phyloP scores from a whole-genome alignment of 1,139 yeast species.

The Hyphopichia fennica region DNA sequence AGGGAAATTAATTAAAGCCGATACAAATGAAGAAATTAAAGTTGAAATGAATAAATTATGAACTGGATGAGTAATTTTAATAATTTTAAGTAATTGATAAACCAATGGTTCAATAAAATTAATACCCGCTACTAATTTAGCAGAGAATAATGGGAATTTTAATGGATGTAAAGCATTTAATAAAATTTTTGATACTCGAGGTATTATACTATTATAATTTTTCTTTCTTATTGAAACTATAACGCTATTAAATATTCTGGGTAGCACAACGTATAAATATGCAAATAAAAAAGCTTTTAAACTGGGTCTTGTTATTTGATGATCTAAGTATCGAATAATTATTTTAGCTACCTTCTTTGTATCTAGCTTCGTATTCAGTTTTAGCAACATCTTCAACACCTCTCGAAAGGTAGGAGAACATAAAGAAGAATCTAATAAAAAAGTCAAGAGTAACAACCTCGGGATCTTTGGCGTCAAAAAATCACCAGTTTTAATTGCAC shows the following conservation, averaged over 20 bases:
- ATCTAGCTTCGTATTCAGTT: background rate
- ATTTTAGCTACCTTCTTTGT: background rate
- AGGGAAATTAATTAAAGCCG: constrained; percentile 28
- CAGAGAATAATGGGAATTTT: constrained; percentile 34
- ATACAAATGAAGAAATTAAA: constrained; percentile 27
- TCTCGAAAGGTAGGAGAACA: too few species aligned
- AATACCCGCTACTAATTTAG: constrained; percentile 28
- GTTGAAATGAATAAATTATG: constrained; percentile 29
- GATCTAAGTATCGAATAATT: constrained; percentile 4
- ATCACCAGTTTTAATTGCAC: too few species aligned
- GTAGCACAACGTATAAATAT: constrained; percentile 34
- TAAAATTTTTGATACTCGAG: constrained; percentile 16
- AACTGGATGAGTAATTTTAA: constrained; percentile 13
- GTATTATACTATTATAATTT: constrained; percentile 14
- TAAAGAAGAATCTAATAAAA: too few species aligned
- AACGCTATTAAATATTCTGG: constrained; percentile 23
- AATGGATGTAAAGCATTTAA: constrained; percentile 26
- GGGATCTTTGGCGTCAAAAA: too few species aligned
- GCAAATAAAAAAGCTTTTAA: constrained; percentile 33
- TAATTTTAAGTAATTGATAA: constrained; percentile 14
- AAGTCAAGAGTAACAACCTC: too few species aligned
- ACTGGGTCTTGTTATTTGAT: constrained; percentile 24
- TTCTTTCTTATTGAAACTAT: constrained; percentile 17
- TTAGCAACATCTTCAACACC: background rate
- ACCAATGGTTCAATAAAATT: constrained; percentile 35